phyloP scores from a whole-genome alignment of 371 early-diverging fungal species.

The Conidiobolus incongruus region DNA sequence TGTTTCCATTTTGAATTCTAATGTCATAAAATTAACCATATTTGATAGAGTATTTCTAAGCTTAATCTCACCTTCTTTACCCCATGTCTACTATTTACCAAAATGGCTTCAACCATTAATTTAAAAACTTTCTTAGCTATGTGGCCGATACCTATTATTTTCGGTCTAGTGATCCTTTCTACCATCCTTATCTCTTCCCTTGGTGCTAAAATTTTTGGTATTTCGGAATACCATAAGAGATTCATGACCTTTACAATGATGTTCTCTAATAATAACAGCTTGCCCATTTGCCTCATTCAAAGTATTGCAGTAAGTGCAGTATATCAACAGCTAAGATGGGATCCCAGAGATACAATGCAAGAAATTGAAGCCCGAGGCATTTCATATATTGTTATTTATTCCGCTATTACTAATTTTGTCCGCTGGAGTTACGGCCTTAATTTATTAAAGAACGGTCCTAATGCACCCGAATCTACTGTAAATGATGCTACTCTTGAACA shows the following conservation, averaged over 20 bases:
- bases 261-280: conserved; percentile 46
- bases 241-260: conserved; percentile 38
- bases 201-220: conserved; percentile 12
- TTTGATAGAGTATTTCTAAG: conserved; percentile 29
- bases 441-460: conserved; percentile 13
- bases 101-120: conserved; percentile 33
- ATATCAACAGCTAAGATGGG: conserved; percentile 25
- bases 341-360: conserved; percentile 27
- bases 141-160: conserved; percentile 41
- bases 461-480: not conserved
- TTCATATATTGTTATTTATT: conserved; percentile 47
- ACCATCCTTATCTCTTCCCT: conserved; percentile 18
- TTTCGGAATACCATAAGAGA: conserved; percentile 16
- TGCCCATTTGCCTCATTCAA: conserved; percentile 44
- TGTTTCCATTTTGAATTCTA: not conserved
- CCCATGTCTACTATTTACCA: conserved; percentile 48
- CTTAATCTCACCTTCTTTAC: conserved; percentile 49
- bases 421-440: conserved; percentile 55
- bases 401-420: conserved; percentile 42
- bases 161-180: conserved; percentile 23
- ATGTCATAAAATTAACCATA: not conserved
- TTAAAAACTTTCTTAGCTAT: conserved; percentile 27
- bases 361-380: conserved; percentile 47
- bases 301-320: conserved; percentile 43
- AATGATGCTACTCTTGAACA: not conserved